phyloP scores from a whole-genome alignment of 75 land plant genomes.

The Sequoia sempervirens region DNA sequence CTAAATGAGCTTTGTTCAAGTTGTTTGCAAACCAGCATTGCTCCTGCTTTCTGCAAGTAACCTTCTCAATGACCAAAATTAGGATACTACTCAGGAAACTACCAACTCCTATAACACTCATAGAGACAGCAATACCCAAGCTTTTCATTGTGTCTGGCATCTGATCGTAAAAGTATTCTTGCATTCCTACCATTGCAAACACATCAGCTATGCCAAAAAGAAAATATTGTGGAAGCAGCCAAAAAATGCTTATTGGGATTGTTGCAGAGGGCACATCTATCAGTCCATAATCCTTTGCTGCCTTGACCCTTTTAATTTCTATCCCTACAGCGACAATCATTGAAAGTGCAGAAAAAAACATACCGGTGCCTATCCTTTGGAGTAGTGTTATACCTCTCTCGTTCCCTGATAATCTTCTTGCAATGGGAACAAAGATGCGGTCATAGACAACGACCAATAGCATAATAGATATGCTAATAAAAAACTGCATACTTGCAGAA shows the following conservation, averaged over 20 bases:
- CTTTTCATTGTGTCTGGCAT: conserved; percentile 81
- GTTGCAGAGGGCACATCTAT: conserved; percentile 8
- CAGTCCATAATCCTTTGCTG: conserved; percentile 15
- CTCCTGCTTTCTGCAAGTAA: conserved; percentile 16
- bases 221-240: conserved; percentile 89
- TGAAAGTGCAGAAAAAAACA: conserved; percentile 66
- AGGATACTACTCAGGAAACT: conserved; percentile 65
- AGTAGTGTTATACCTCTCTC: conserved; percentile 64
- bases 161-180: conserved; percentile 83
- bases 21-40: conserved; percentile 69
- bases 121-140: conserved; percentile 67
- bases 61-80: conserved; percentile 39
- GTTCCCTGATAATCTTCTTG: conserved; percentile 29
- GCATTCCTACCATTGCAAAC: conserved; percentile 84
- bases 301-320: conserved; percentile 42
- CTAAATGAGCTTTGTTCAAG: conserved; percentile 37
- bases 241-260: conserved; percentile 60
- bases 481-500: conserved; percentile 72
- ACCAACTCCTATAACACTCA: conserved; percentile 78
- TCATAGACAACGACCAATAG: conserved; percentile 81
- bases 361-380: conserved; percentile 83
- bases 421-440: conserved; percentile 50
- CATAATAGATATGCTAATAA: conserved; percentile 61
- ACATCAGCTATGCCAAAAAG: conserved; percentile 83
- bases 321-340: conserved; percentile 70